Evolutionary conservation across 208 protist genomes (phyloP).

Genomic region (Wallacemonas sp.): DNA sequence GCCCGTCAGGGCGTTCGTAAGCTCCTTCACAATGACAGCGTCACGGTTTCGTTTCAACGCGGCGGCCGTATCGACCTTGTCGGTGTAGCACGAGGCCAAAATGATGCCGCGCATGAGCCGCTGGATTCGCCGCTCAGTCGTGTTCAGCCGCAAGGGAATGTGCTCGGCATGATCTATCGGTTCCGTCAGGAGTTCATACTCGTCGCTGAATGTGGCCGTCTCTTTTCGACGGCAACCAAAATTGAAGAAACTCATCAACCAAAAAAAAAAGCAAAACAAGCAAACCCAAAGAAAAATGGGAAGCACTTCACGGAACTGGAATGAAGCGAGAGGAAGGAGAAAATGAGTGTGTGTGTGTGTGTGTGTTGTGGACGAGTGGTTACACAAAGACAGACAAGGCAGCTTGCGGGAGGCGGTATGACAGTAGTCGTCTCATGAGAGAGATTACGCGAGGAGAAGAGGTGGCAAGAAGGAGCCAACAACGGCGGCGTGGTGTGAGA

Average conservation of each 20-base stretch:
- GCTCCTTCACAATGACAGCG: constrained; percentile 69
- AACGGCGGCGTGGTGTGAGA: too few relatives aligned
- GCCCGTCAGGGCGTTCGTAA: constrained; percentile 82
- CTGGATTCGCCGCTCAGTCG: constrained; percentile 83
- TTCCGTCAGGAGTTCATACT: constrained; percentile 76
- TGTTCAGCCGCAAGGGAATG: constrained; percentile 86
- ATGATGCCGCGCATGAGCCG: constrained; percentile 89
- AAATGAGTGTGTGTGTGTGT: background rate
- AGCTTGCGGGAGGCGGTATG: too few relatives aligned
- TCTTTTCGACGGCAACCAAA: constrained; percentile 13
- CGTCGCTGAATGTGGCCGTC: constrained; percentile 38
- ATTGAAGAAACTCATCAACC: constrained; percentile 1
- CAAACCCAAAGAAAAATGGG: background rate
- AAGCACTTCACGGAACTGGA: background rate
- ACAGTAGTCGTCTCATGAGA: too few relatives aligned
- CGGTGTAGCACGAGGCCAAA: constrained; percentile 89
- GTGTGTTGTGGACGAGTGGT: background rate
- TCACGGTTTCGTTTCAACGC: constrained; percentile 71
- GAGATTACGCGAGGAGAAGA: too few relatives aligned
- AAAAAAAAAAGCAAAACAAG: constrained; percentile 15
- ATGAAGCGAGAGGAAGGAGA: background rate
- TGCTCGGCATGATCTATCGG: constrained; percentile 78
- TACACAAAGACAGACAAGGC: too few relatives aligned
- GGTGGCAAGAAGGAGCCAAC: too few relatives aligned
- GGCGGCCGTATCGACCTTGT: constrained; percentile 81